Evolutionary conservation across 1,139 yeast species (phyloP).

Genomic region (Groenewaldozyma auringiensis): DNA sequence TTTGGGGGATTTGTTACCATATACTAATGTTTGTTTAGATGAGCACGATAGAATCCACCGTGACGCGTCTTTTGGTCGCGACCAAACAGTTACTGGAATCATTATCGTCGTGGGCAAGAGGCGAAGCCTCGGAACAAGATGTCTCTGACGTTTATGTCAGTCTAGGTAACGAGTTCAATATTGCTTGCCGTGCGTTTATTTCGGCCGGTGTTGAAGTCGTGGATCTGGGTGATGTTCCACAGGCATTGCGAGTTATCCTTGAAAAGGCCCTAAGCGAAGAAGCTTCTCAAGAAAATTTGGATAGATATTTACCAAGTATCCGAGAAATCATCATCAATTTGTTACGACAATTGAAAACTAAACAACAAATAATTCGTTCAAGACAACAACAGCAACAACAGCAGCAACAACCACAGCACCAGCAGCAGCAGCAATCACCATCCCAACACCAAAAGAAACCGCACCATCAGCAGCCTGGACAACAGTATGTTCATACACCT

Average conservation of each 20-base stretch:
- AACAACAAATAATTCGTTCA: slow-evolving; percentile 41
- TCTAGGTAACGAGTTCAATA: slow-evolving; percentile 87
- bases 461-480: background rate
- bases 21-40: slow-evolving; percentile 20
- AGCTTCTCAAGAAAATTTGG: slow-evolving; percentile 78
- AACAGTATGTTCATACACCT: background rate
- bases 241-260: slow-evolving; percentile 59
- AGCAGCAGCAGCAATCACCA: slow-evolving; percentile 1
- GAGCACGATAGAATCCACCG: slow-evolving; percentile 74
- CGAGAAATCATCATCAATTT: slow-evolving; percentile 80
- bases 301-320: slow-evolving; percentile 73
- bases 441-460: slow-evolving; percentile 1
- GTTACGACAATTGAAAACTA: slow-evolving; percentile 70
- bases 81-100: slow-evolving; percentile 82
- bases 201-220: slow-evolving; percentile 58
- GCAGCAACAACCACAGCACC: slow-evolving; percentile 12
- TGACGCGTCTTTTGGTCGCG: slow-evolving; percentile 73
- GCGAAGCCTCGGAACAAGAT: slow-evolving; percentile 66
- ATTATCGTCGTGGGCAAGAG: slow-evolving; percentile 85
- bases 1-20: background rate
- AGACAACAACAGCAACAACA: slow-evolving; percentile 9
- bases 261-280: slow-evolving; percentile 84
- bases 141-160: slow-evolving; percentile 90
- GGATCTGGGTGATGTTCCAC: slow-evolving; percentile 75
- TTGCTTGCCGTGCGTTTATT: slow-evolving; percentile 68